Conservation (phyloP, 352 stramenopile species). For the Phytophthora brassicae region DNA sequence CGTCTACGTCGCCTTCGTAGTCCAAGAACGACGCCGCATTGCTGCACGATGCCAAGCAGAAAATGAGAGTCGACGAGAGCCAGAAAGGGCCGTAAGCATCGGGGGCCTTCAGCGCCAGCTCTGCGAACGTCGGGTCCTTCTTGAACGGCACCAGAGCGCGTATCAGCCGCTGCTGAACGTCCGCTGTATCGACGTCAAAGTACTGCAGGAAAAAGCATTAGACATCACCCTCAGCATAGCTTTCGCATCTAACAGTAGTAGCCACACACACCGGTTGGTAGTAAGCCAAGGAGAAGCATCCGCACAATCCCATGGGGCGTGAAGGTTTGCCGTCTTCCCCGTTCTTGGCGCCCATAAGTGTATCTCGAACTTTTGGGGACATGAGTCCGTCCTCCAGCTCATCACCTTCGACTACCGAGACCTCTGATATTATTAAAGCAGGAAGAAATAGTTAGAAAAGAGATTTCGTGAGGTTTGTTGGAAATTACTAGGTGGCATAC, state of each 20-base stretch:
- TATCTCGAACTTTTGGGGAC: conserved; percentile 71
- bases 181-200: conserved; percentile 84
- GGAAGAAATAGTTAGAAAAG: background rate
- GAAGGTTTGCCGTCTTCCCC: conserved; percentile 41
- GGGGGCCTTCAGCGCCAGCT: conserved; percentile 54
- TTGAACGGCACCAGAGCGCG: conserved; percentile 82
- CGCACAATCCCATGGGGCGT: conserved; percentile 54
- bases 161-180: conserved; percentile 77
- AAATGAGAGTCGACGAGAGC: conserved; percentile 87
- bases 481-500: conserved; percentile 24
- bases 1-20: conserved; percentile 51
- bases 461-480: background rate
- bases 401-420: conserved; percentile 71
- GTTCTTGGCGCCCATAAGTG: conserved; percentile 58
- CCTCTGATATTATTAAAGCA: conserved; percentile 42
- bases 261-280: conserved; percentile 77
- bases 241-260: background rate
- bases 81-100: conserved; percentile 86
- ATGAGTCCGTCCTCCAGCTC: conserved; percentile 77
- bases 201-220: conserved; percentile 46
- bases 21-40: conserved; percentile 85
- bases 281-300: conserved; percentile 81
- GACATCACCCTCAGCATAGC: too few relatives aligned
- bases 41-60: conserved; percentile 82
- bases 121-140: conserved; percentile 80